phyloP scores from a whole-genome alignment of 73 alveolate species.

The Breviolum minutum region DNA sequence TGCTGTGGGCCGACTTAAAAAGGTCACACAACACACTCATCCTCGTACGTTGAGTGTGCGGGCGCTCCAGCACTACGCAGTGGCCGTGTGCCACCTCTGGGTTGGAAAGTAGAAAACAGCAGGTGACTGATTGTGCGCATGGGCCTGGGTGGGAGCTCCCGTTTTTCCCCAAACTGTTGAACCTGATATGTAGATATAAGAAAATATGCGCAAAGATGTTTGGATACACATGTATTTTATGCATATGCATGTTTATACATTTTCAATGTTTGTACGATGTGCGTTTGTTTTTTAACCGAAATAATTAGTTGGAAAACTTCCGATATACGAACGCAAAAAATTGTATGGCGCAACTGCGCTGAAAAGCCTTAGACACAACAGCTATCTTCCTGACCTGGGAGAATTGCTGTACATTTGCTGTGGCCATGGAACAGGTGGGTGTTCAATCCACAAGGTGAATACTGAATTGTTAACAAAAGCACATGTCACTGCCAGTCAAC shows the following conservation, averaged over 20 bases:
- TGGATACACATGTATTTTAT: not conserved
- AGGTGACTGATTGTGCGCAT: no score
- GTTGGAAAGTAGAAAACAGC: not conserved
- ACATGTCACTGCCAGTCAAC: not conserved
- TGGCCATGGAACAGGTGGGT: not conserved
- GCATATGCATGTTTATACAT: not conserved
- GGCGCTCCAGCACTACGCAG: not conserved
- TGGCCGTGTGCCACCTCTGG: not conserved
- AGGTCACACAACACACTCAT: not conserved
- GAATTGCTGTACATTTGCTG: not conserved
- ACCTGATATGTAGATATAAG: no score
- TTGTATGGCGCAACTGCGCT: no score
- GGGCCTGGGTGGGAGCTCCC: no score
- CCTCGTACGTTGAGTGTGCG: not conserved
- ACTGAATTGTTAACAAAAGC: not conserved
- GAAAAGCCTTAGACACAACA: no score
- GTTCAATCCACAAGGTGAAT: not conserved
- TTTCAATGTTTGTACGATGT: no score
- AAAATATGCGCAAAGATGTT: no score
- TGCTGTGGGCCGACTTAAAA: not conserved
- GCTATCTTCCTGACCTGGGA: not conserved
- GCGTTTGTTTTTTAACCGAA: no score
- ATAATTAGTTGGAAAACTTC: no score
- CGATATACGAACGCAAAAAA: no score
- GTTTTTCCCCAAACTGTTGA: not conserved